These are phyloP conservation scores for Haplosporangium sp. DNA, from an alignment of 371 early-diverging fungal species.

Conservation along the genomic window DNA sequence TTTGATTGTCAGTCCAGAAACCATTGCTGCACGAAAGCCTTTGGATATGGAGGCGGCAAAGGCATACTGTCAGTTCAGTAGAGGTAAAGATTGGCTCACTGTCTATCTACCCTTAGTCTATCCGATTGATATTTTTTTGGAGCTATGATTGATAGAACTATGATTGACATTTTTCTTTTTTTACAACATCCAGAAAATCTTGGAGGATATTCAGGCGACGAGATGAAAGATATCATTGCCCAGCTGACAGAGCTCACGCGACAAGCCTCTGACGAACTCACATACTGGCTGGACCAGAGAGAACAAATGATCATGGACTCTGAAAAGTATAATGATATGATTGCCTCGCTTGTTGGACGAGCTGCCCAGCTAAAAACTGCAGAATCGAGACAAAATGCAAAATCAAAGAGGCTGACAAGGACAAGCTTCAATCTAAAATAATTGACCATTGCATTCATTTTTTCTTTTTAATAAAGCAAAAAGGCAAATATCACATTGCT, in stretches of 20 bases:
- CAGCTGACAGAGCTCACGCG: constrained; percentile 65
- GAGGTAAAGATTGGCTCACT: constrained; percentile 7
- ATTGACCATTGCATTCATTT: constrained; percentile 7
- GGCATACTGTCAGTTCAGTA: constrained; percentile 44
- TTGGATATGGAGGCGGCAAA: constrained; percentile 30
- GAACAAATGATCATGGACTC: constrained; percentile 90
- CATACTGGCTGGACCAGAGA: constrained; percentile 81
- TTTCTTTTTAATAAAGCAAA: constrained; percentile 7
- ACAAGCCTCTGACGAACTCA: constrained; percentile 73
- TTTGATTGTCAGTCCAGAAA: constrained; percentile 31
- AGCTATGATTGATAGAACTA: background rate
- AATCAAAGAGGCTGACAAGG: constrained; percentile 42
- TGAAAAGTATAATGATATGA: constrained; percentile 89
- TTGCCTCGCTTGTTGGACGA: constrained; percentile 81
- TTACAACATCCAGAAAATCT: constrained; percentile 61
- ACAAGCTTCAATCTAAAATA: constrained; percentile 47
- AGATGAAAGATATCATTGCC: constrained; percentile 67
- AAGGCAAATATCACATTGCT: background rate
- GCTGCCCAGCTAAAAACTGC: constrained; percentile 66
- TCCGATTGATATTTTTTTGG: background rate
- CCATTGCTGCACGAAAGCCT: constrained; percentile 34
- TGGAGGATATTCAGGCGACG: constrained; percentile 68
- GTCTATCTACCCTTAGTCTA: background rate
- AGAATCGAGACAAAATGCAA: constrained; percentile 40
- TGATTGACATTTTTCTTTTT: too few species aligned